Evolutionary conservation across 1,139 yeast genomes (phyloP), one percentile per base, ranked within the genome.

Genomic region (Protomyces inundatus): DNA sequence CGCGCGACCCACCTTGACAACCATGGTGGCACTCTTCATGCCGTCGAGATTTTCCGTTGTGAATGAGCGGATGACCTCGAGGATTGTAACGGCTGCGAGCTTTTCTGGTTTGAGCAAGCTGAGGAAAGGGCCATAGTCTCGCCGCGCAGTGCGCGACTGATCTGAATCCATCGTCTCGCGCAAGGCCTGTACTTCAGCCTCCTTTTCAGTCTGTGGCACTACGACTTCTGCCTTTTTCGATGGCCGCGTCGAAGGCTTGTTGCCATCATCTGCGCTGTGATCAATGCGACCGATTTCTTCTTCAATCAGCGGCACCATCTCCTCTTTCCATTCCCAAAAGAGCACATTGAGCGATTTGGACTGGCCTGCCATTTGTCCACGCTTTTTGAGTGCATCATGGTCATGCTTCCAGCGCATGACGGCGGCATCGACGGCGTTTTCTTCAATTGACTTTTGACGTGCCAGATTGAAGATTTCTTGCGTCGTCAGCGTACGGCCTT

Each of bases 21-120:
- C 88, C 0, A 95, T 91, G 69, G 90, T 81, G 0, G 95, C 90
- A 0, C 93, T 86, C 71, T 91, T 81, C 84, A 90, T 86, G 50
- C 97, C 97, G 69, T 87, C 90, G n/a, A 85, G 81, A 59, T 93
- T 95, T 52, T 90, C 87, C 3, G 90, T 84, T 3, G 91, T 83
- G 67, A 86, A 84, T 65, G 88, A 76, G 69, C 88, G 87, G 69
- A 93, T 77, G 42, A 90, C 72, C 73, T 93, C 98, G 71, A 93
- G 77, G 70, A 93, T 88, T 0, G 97, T 84, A 59, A 90, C 85
- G 1, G 90, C 91, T 42, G 91, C 85, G 79, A 90, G 81, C 71
- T 89, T 89, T 67, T 88, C 90, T 0, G 96, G 86, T 23, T 84
- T 82, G 12, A 93, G 82, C 12, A 88, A 76, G 6, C 81, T 77